Percentiles rank a stretch among this genome's conserved stretches.
Conservation (phyloP, 768 basidiomycete species). For the Calocybe gangraenosa region DNA sequence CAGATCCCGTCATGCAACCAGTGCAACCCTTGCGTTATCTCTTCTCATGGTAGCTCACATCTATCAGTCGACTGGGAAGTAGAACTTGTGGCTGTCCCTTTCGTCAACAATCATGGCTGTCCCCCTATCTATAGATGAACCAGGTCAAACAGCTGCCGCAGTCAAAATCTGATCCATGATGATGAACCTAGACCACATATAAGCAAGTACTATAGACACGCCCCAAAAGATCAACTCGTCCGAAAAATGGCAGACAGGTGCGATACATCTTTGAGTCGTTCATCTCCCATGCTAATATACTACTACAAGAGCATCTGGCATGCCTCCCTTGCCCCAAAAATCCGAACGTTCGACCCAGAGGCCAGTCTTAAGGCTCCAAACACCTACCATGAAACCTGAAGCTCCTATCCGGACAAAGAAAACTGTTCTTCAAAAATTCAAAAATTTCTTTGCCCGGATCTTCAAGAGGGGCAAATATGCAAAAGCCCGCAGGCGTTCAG, state of each 20-base stretch:
- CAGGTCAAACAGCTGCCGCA: too few relatives aligned
- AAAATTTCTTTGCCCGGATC: constrained; percentile 2
- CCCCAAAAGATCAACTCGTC: background rate
- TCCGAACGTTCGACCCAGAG: background rate
- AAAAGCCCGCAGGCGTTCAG: background rate
- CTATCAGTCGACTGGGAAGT: too few relatives aligned
- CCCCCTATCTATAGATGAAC: too few relatives aligned
- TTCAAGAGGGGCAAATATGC: constrained; percentile 4
- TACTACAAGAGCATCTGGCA: background rate
- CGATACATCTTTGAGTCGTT: background rate
- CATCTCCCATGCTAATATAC: background rate
- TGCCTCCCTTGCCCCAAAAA: background rate
- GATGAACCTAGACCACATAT: background rate
- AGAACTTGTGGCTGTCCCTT: too few relatives aligned
- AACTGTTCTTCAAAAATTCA: constrained; percentile 6
- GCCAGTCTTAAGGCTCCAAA: constrained; percentile 1
- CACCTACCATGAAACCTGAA: background rate
- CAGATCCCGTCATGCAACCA: background rate
- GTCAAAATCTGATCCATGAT: background rate
- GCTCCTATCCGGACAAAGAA: background rate
- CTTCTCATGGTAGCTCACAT: too few relatives aligned
- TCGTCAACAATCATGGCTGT: too few relatives aligned
- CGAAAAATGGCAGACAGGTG: background rate
- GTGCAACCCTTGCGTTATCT: background rate
- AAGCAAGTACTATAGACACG: background rate